phyloP scores from a whole-genome alignment of 2,329 filamentous ascomycete species.

The Cercospora zeina region DNA sequence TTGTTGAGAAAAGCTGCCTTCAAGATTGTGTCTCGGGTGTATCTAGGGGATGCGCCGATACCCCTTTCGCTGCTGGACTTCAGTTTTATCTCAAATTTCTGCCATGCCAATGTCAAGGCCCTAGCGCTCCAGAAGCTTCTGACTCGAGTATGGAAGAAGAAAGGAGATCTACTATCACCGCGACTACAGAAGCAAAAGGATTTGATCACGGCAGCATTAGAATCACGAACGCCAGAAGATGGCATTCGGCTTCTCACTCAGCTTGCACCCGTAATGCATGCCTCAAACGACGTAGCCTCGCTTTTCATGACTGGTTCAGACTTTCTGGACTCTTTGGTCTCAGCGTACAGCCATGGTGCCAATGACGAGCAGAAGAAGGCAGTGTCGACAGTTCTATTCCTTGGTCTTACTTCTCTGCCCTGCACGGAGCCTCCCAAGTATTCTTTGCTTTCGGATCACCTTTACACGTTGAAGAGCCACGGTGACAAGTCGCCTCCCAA shows the following conservation, averaged over 20 bases:
- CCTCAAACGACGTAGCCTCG: constrained; percentile 57
- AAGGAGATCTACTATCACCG: constrained; percentile 53
- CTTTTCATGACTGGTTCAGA: constrained; percentile 82
- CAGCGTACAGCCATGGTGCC: constrained; percentile 65
- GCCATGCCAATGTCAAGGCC: constrained; percentile 66
- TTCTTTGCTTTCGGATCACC: constrained; percentile 75
- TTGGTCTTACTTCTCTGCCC: constrained; percentile 71
- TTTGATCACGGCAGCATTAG: constrained; percentile 62
- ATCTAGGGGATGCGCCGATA: constrained; percentile 39
- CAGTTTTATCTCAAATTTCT: constrained; percentile 68
- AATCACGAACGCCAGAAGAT: constrained; percentile 48
- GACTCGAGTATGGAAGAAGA: constrained; percentile 54
- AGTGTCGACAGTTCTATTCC: constrained; percentile 71
- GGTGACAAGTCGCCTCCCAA: constrained; percentile 61
- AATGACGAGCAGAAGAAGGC: constrained; percentile 61
- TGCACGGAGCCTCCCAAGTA: constrained; percentile 67
- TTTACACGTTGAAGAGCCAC: constrained; percentile 75
- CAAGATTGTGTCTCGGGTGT: constrained; percentile 52
- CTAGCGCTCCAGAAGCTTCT: constrained; percentile 55
- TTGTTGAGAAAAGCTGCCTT: constrained; percentile 65
- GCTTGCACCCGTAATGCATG: constrained; percentile 65
- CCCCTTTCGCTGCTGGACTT: constrained; percentile 57
- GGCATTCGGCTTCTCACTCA: constrained; percentile 48
- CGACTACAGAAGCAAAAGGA: constrained; percentile 63
- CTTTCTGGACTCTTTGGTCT: constrained; percentile 74